These are phyloP conservation scores for Aaosphaeria arxii DNA, from an alignment of 2,329 filamentous ascomycete genomes.

Conservation along the genomic window DNA sequence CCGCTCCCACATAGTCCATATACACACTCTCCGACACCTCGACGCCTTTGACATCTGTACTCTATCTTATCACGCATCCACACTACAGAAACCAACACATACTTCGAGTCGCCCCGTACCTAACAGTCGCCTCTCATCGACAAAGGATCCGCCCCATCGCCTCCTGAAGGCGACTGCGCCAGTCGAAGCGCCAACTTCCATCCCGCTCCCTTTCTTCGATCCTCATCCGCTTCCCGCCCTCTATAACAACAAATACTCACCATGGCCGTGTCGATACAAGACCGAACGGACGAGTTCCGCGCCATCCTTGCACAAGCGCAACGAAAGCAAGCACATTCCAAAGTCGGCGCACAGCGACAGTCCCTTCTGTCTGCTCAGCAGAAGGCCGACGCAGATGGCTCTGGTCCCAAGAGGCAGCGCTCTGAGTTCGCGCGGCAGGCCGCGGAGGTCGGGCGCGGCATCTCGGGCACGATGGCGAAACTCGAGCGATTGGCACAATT, in stretches of 20 bases:
- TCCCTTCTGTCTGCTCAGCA: slow-evolving; percentile 74
- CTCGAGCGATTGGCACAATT: slow-evolving; percentile 89
- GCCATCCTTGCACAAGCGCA: slow-evolving; percentile 85
- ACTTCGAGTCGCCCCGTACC: too few species aligned
- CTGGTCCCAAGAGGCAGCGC: slow-evolving; percentile 46
- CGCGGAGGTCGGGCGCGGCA: slow-evolving; percentile 87
- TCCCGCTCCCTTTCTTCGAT: not conserved
- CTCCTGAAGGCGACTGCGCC: too few species aligned
- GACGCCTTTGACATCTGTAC: too few species aligned
- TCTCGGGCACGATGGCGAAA: slow-evolving; percentile 90
- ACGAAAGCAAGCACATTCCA: slow-evolving; percentile 71
- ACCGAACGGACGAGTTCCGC: slow-evolving; percentile 93
- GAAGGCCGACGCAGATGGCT: slow-evolving; percentile 55
- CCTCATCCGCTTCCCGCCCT: too few species aligned
- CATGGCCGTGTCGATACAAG: slow-evolving; percentile 77
- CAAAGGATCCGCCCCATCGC: too few species aligned
- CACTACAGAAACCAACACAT: too few species aligned
- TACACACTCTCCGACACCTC: too few species aligned
- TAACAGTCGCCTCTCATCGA: too few species aligned
- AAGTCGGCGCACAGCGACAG: slow-evolving; percentile 74
- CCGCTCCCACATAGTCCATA: too few species aligned
- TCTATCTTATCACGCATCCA: too few species aligned
- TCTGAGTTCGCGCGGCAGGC: slow-evolving; percentile 93
- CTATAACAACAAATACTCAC: slow-evolving; percentile 11
- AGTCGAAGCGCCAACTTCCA: not conserved